Evolutionary conservation across 306 rosid genomes (phyloP).

Genomic region (Glycyrrhiza uralensis): DNA sequence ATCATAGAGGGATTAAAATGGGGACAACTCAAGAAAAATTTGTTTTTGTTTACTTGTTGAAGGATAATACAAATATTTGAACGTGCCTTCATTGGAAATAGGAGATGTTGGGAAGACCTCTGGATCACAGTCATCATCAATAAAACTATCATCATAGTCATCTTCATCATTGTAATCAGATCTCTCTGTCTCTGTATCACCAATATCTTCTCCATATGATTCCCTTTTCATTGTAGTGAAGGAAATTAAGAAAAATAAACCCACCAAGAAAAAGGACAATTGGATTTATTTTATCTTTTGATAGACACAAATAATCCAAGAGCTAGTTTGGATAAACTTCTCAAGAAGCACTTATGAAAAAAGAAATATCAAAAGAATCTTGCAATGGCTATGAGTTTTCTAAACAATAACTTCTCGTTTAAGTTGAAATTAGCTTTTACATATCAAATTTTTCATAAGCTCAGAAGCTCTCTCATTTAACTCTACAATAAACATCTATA

Average conservation of each 20-base stretch:
- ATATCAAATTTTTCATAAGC: too few species aligned
- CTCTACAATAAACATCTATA: too few species aligned
- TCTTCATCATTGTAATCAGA: conserved; percentile 62
- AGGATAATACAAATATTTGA: background rate
- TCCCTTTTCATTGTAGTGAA: conserved; percentile 56
- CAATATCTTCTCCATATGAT: conserved; percentile 86
- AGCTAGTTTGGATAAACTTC: too few species aligned
- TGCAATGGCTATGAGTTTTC: too few species aligned
- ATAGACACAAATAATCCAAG: background rate
- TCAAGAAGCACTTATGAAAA: too few species aligned
- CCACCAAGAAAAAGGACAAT: background rate
- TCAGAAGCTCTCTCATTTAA: too few species aligned
- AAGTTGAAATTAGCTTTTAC: too few species aligned
- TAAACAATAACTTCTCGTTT: too few species aligned
- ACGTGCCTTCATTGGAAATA: conserved; percentile 44
- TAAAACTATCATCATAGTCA: conserved; percentile 76
- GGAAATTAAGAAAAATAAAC: conserved; percentile 27
- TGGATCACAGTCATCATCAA: conserved; percentile 55
- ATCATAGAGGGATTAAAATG: background rate
- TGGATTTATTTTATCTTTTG: background rate
- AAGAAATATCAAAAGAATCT: too few species aligned
- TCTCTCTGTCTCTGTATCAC: conserved; percentile 64
- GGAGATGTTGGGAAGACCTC: conserved; percentile 46
- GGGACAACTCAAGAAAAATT: background rate
- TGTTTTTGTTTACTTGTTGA: background rate